Evolutionary conservation across 2,329 filamentous ascomycete species (phyloP), one percentile per base, ranked within the genome.

Genomic region (Dactylellina leptospora): DNA sequence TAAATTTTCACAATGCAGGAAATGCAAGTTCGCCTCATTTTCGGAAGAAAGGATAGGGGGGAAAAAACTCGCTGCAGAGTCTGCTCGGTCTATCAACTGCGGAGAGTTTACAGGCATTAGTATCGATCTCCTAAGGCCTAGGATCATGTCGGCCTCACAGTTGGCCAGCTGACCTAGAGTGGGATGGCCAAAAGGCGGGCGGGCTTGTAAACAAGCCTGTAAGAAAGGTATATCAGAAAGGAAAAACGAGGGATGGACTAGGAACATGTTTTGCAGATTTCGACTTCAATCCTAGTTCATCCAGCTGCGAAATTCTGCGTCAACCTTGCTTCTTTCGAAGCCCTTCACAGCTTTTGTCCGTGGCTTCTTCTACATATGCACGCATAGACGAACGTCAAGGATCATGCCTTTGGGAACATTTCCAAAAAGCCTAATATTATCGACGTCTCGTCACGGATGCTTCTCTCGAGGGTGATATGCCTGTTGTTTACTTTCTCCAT

Each of bases 221-320:
- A 45, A 38, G 28, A 45, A 59, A 23, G 30, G 48, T n/a, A 56
- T 33, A 68, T 68, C 54, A 45, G 40, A 64, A 68, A 68, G 23
- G 27, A 48, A 62, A 48, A 44, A 16, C 36, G 13, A 33, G 58
- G 33, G n/a, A 45, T 22, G 47, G 45, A 51, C 42, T 58, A 58
- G 42, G 61, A 44, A 51, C 44, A 66, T 66, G 51, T 66, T 66
- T 59, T 68, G 62, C 62, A 60, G 45, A 56, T 68, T 48, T 54
- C 27, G 27, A 16, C 23, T n/a, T n/a, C n/a, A 53, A 68, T 42
- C 53, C 54, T 58, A 66, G 44, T n/a, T 58, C 25, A 45, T 28
- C 61, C 22, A 58, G 23, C 44, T 66, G 50, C 44, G 36, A n/a
- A n/a, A n/a, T n/a, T 2, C 13, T 38, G 27, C 20, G 44, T 44